Evolutionary conservation across 768 basidiomycete species (phyloP), one percentile per base, ranked within the genome.

Genomic region (Suillus weaverae): DNA sequence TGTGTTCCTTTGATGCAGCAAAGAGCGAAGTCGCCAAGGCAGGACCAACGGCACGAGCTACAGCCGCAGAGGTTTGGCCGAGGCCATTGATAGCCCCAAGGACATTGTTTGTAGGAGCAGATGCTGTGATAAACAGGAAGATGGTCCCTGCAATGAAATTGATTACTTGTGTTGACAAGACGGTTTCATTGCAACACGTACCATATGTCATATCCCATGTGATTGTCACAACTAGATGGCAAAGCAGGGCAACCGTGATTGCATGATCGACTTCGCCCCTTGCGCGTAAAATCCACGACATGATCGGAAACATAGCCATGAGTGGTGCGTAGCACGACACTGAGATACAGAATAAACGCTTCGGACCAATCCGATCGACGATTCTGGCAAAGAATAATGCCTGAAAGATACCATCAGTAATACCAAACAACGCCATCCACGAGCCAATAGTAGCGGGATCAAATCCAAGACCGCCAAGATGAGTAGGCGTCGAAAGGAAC

Each of bases 81-180:
- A 88, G 74, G 1, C 87, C 87, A 64, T 88, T 86, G 2, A 82
- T 84, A 8, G 86, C 83, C 9, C 87, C 87, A 5, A 89, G 77
- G 0, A 84, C 83, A n/a, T 76, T 76, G 60, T 79, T 82, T 63
- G 81, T 83, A 0, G 87, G 86, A 1, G 86, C 77, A 2, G 84
- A 81, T 30, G 79, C 78, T 3, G 82, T 86, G 60, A 86, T 75
- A 61, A 81, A 85, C 67, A 87, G 80, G 60, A 83, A 83, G 18
- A 86, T 80, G 50, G 82, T 83, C 30, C 81, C 86, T 86, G 54
- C 7, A 69, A 64, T 4, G 51, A 22, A 7, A 56, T 69, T 30
- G 69, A 62, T 44, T 30, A 33, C 61, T 62, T n/a, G 0, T n/a
- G 51, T 36, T 36, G 32, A 3, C 4, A 10, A 30, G 26, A 26